These are phyloP conservation scores for Ceratobasidium sp. DNA, from an alignment of 1,284 basidiomycete species.

Conservation along the genomic window DNA sequence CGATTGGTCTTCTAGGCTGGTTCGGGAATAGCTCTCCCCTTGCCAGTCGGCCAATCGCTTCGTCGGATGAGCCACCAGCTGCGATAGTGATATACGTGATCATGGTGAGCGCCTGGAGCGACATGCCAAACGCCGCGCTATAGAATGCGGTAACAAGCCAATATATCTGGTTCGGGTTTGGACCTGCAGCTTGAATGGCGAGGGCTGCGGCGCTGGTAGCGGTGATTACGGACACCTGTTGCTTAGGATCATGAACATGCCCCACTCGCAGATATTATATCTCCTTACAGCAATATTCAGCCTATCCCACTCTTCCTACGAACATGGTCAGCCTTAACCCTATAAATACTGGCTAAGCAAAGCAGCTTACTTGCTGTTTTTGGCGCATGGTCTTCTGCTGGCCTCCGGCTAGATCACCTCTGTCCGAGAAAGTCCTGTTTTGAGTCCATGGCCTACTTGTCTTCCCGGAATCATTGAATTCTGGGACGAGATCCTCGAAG, in stretches of 20 bases:
- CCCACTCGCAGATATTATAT: not conserved
- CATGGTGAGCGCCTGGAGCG: constrained; percentile 13
- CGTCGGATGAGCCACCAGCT: constrained; percentile 29
- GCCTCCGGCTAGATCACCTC: constrained; percentile 1
- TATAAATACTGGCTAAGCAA: not conserved
- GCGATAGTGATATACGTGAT: constrained; percentile 36
- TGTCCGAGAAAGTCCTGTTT: constrained; percentile 18
- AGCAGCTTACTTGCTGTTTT: constrained; percentile 30
- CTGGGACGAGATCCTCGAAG: constrained; percentile 16
- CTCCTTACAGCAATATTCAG: constrained; percentile 20
- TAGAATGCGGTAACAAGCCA: constrained; percentile 40
- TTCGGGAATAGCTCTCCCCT: constrained; percentile 4
- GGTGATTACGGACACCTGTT: constrained; percentile 33
- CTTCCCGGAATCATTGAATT: not conserved
- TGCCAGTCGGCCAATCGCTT: constrained; percentile 21
- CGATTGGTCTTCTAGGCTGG: constrained; percentile 3
- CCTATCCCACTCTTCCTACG: constrained; percentile 29
- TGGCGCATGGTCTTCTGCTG: constrained; percentile 29
- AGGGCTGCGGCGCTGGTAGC: constrained; percentile 31
- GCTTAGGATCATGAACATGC: not conserved
- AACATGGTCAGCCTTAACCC: not conserved
- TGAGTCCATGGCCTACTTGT: not conserved
- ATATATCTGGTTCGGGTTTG: not conserved
- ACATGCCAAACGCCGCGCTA: constrained; percentile 32
- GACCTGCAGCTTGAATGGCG: constrained; percentile 24